Conservation (phyloP, 495 filamentous ascomycete genomes). For the Wilcoxina mikolae region DNA sequence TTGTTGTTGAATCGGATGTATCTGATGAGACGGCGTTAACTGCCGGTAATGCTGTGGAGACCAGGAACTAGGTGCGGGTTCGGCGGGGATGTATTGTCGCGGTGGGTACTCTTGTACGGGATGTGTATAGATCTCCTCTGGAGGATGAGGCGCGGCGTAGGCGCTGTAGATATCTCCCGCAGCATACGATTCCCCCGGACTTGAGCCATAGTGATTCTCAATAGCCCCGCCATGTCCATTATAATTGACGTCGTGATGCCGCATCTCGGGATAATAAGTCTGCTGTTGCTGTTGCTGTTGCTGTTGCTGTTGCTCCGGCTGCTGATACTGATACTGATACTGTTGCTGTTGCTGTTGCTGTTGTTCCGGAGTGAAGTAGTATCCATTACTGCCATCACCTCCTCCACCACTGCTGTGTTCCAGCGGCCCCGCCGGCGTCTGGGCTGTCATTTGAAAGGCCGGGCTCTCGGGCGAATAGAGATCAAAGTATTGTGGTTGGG, state of each 20-base stretch:
- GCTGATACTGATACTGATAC: neutral
- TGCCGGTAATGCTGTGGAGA: neutral
- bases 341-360: neutral
- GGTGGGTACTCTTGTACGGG: neutral
- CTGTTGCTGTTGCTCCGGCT: neutral
- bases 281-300: neutral
- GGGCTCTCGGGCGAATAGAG: conserved; percentile 4
- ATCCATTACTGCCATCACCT: too few relatives aligned
- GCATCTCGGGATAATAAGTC: neutral
- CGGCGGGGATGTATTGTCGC: neutral
- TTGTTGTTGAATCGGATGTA: neutral
- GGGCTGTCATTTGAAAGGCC: neutral
- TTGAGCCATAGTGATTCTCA: too few relatives aligned
- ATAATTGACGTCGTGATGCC: neutral
- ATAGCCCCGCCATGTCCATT: too few relatives aligned
- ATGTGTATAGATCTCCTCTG: too few relatives aligned
- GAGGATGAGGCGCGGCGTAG: neutral
- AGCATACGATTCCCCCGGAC: too few relatives aligned
- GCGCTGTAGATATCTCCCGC: neutral
- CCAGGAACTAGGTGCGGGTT: neutral
- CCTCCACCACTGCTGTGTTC: too few relatives aligned
- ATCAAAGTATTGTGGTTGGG: neutral
- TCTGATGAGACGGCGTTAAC: neutral
- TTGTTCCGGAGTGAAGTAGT: neutral
- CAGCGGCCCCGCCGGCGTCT: neutral